Evolutionary conservation across 768 basidiomycete genomes (phyloP).

Genomic region (Mycena capillaripes): DNA sequence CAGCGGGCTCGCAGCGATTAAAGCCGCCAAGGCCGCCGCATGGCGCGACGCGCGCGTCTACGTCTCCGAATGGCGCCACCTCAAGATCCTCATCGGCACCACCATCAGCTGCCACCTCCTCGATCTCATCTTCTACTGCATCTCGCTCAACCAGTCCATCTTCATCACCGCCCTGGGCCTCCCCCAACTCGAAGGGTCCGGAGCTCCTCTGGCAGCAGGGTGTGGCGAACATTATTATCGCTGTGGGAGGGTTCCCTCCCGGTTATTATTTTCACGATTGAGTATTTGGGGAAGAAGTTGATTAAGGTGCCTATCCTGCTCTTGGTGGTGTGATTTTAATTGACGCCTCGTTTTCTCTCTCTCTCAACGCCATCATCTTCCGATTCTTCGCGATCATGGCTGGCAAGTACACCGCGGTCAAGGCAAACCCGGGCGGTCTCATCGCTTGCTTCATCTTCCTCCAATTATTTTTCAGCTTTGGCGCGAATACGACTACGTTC

Average conservation of each 20-base stretch:
- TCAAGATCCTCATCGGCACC: constrained; percentile 34
- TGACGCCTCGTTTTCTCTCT: too few species aligned
- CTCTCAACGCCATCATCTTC: too few species aligned
- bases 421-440: constrained; percentile 18
- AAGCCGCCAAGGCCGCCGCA: constrained; percentile 16
- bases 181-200: constrained; percentile 32
- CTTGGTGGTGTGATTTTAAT: too few species aligned
- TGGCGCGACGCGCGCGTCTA: constrained; percentile 34
- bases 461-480: constrained; percentile 79
- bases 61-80: constrained; percentile 35
- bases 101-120: constrained; percentile 29
- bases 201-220: constrained; percentile 37
- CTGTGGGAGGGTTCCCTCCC: constrained; percentile 14
- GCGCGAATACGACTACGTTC: constrained; percentile 74
- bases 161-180: constrained; percentile 32
- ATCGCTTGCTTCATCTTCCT: constrained; percentile 36
- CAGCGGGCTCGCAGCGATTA: background rate
- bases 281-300: constrained; percentile 28
- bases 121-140: background rate
- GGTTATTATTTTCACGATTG: constrained; percentile 11
- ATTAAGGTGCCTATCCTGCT: too few species aligned
- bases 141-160: constrained; percentile 35
- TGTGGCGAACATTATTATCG: constrained; percentile 32
- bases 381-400: too few species aligned
- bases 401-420: constrained; percentile 26